Evolutionary conservation across 2,329 filamentous ascomycete genomes (phyloP), one percentile per base, ranked within the genome.

Genomic region (Coniella vitis): DNA sequence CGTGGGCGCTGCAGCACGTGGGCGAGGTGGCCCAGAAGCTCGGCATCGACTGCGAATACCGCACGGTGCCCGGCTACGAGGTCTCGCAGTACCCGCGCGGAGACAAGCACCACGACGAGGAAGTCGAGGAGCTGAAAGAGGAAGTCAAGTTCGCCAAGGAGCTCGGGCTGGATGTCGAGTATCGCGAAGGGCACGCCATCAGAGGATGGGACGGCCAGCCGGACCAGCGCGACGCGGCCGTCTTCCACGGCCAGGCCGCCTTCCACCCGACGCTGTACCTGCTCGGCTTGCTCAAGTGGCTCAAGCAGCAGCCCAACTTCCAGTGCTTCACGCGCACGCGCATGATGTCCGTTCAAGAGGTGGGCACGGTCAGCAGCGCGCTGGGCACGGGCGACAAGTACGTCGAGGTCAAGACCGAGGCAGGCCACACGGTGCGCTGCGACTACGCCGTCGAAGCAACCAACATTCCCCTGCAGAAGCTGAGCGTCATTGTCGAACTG

Each of bases 241-340:
- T 80, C 4, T 71, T 70, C 45, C 48, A 57, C 2, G 60, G 66
- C 14, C 75, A 81, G 55, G 76, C 74, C 0, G 71, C 74, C 0
- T 80, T 80, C 57, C 76, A 79, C 48, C 76, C 76, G 0, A 81
- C 76, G 3, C 72, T 72, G 54, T 81, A 81, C 55, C 60, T 79
- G 1, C 62, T 70, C 34, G 76, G 75, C 7, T 58, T 81, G 1
- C 64, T 81, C 3, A 63, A 68, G 7, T 79, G 73, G 66, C 67
- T 81, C 16, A 63, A 68, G 25, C 51, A 70, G 16, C 74, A 79
- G 55, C 65, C 68, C 7, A 73, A 75, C 59, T 81, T 81, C 58
- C 60, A 65, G 31, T 77, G 73, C 60, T 79, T 68, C 59, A 73
- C 75, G 2, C 64, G 71, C 48, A 78, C 75, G 0, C 67, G 76